A percentile compares a stretch with the other conserved stretches of the same genome.
Conservation (phyloP, 106 monocot genomes). For the Acanthochlamys bracteata region DNA sequence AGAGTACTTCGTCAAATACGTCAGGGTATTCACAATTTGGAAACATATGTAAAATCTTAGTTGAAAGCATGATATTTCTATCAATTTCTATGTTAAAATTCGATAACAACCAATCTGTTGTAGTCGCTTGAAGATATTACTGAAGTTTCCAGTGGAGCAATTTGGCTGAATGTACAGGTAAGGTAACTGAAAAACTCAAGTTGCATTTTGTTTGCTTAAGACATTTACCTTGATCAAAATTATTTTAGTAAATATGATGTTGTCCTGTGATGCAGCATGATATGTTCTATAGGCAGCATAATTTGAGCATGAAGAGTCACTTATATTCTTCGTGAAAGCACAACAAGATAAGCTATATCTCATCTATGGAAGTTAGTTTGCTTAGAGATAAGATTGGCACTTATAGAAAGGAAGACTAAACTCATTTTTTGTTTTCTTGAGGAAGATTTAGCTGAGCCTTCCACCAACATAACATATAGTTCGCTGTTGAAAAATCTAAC, state of each 20-base stretch:
- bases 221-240: background rate
- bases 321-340: slow-evolving; percentile 26
- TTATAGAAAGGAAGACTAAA: slow-evolving; percentile 44
- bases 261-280: slow-evolving; percentile 48
- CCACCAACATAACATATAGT: slow-evolving; percentile 55
- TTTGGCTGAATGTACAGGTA: slow-evolving; percentile 87
- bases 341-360: slow-evolving; percentile 47
- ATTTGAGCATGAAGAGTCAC: slow-evolving; percentile 76
- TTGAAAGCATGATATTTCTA: too few relatives aligned
- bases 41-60: too few relatives aligned
- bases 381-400: slow-evolving; percentile 29
- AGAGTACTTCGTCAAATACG: too few relatives aligned
- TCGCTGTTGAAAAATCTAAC: slow-evolving; percentile 66
- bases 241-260: background rate
- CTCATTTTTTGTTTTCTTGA: slow-evolving; percentile 65
- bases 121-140: slow-evolving; percentile 45
- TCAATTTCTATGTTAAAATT: too few relatives aligned
- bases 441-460: slow-evolving; percentile 32
- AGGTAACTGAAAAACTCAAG: background rate
- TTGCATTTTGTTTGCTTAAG: background rate
- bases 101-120: too few relatives aligned
- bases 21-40: too few relatives aligned
- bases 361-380: slow-evolving; percentile 70
- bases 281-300: slow-evolving; percentile 65
- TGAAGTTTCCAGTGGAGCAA: slow-evolving; percentile 14